phyloP scores from a whole-genome alignment of 768 basidiomycete species.

The Mycena chlorophos region DNA sequence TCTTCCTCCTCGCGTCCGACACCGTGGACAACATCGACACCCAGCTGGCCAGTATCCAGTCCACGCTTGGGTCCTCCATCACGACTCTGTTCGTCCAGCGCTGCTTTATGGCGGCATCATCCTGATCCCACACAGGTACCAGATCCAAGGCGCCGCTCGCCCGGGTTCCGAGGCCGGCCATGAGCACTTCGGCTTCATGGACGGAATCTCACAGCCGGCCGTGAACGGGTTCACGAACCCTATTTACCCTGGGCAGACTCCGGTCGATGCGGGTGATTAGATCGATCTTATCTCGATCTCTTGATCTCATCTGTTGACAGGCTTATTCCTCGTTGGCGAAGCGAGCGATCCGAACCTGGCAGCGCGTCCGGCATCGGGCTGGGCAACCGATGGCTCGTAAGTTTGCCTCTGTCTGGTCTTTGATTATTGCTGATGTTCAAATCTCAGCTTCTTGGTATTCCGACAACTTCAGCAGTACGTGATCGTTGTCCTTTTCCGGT shows the following conservation, averaged over 20 bases:
- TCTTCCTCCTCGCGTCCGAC: slow-evolving; percentile 27
- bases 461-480: slow-evolving; percentile 32
- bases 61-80: slow-evolving; percentile 20
- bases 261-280: background rate
- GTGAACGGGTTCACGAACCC: slow-evolving; percentile 7
- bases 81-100: background rate
- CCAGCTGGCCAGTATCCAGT: slow-evolving; percentile 22
- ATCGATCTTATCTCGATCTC: background rate
- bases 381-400: slow-evolving; percentile 27
- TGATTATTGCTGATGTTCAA: background rate
- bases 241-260: background rate
- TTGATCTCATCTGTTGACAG: slow-evolving; percentile 5
- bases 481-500: background rate
- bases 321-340: slow-evolving; percentile 30
- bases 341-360: slow-evolving; percentile 23
- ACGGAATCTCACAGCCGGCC: slow-evolving; percentile 33
- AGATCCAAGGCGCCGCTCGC: slow-evolving; percentile 14
- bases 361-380: slow-evolving; percentile 12
- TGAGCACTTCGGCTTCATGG: slow-evolving; percentile 22
- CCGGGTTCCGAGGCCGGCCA: slow-evolving; percentile 17
- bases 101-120: background rate
- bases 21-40: slow-evolving; percentile 22
- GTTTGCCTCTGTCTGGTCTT: background rate
- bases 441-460: slow-evolving; percentile 29
- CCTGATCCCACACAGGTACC: background rate